A percentile compares a stretch with the other conserved stretches of the same genome.
Conservation (phyloP, 2,329 filamentous ascomycete genomes). For the Magnaporthiopsis rhizophila region DNA sequence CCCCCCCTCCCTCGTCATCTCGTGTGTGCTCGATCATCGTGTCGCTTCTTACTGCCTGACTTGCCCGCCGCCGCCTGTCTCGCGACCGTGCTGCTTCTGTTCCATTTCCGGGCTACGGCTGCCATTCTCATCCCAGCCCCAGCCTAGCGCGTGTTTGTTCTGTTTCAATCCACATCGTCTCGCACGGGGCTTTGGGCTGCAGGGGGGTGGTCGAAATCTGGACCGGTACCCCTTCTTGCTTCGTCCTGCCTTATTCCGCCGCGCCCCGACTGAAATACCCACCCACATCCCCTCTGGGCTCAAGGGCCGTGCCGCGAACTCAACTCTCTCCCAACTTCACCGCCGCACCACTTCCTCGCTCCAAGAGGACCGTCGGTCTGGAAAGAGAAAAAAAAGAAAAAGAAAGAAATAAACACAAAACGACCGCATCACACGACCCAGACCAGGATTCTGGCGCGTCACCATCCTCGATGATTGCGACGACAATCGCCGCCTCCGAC, state of each 20-base stretch:
- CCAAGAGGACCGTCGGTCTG: neutral
- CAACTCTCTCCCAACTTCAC: constrained; percentile 3
- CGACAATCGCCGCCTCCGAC: neutral
- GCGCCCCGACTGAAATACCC: neutral
- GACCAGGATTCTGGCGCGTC: neutral
- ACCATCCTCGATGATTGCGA: neutral
- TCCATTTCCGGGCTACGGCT: neutral
- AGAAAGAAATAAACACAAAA: neutral
- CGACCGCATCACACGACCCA: neutral
- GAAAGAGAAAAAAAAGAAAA: neutral
- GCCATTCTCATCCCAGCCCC: neutral
- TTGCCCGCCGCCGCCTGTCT: neutral
- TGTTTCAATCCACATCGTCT: neutral
- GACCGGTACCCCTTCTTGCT: neutral
- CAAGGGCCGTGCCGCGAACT: constrained; percentile 4
- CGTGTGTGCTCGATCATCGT: neutral
- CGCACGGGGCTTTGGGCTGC: neutral
- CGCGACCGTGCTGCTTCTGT: neutral
- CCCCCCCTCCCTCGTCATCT: neutral
- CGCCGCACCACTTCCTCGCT: neutral
- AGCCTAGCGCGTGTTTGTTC: neutral
- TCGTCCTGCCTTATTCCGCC: neutral
- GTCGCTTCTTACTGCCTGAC: neutral
- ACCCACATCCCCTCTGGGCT: neutral
- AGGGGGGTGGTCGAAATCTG: neutral